These are phyloP conservation scores for Aspergillus brunneoviolaceus DNA, from an alignment of 2,329 filamentous ascomycete genomes.

Conservation along the genomic window DNA sequence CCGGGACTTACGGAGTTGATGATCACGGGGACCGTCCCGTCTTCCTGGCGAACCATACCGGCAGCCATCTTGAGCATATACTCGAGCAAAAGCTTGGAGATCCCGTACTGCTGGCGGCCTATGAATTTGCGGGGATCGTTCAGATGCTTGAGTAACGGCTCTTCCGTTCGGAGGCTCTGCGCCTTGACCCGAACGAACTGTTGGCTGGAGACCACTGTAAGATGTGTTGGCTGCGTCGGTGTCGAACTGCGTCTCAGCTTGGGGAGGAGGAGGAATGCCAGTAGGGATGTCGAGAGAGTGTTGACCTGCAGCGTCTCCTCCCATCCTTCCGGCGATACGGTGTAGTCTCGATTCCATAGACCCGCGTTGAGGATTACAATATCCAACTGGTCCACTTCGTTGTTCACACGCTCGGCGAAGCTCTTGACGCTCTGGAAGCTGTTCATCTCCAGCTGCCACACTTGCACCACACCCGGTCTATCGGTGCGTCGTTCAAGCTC, in stretches of 20 bases:
- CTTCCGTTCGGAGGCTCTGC: conserved; percentile 31
- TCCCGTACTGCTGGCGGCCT: conserved; percentile 38
- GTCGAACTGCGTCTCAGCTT: conserved; percentile 42
- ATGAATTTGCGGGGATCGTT: conserved; percentile 32
- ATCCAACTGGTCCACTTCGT: conserved; percentile 43
- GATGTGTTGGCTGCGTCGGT: conserved; percentile 34
- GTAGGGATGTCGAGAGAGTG: conserved; percentile 55
- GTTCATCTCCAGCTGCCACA: conserved; percentile 50
- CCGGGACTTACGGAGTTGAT: conserved; percentile 49
- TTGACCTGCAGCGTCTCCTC: conserved; percentile 60
- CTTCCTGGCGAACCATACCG: conserved; percentile 26
- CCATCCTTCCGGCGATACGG: conserved; percentile 45
- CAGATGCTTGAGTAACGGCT: conserved; percentile 35
- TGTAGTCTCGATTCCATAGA: conserved; percentile 41
- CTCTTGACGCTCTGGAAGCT: conserved; percentile 46
- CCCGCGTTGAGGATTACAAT: conserved; percentile 49
- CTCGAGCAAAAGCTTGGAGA: conserved; percentile 46
- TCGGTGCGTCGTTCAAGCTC: conserved; percentile 37
- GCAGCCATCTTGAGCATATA: conserved; percentile 44
- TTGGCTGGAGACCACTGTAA: conserved; percentile 49
- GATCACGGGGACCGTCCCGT: conserved; percentile 41
- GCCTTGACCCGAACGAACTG: conserved; percentile 36
- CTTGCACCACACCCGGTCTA: conserved; percentile 37
- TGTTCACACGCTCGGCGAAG: conserved; percentile 42
- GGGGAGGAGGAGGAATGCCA: conserved; percentile 54